Base-by-base conservation (phyloP, 2,329 filamentous ascomycete species). In the Parastagonospora avenae region DNA sequence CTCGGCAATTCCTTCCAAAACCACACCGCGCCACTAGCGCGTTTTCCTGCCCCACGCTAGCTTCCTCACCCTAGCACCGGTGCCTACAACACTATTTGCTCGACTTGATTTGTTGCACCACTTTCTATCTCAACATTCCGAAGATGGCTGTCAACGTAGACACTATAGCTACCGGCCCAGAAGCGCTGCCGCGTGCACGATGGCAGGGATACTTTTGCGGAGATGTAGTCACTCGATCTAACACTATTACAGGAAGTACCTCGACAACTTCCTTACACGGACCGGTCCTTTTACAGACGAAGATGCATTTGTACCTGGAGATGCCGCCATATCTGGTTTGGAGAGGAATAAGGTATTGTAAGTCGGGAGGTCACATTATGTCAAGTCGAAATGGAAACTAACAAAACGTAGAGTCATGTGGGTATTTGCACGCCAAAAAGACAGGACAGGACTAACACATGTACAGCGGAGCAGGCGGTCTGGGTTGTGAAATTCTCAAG, bases 401-500 rank as follows among this genome's bases (percentile, higher is more conserved):
- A 71, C 54, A 28, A 12, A 8, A 4, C 29, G 24, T 48, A 75
- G 72, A 32, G 72, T 74, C 60, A 75, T 75, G 72, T 74, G 63
- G 67, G 73, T 66, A 19, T 53, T 7, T n/a, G 11, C 8, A 27
- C 31, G 14, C 30, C 9, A 24, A 27, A 1, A 15, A 38, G 16
- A 35, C 7, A 37, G 12, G 15, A 1, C 6, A 30, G 40, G 24
- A 37, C 51, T 65, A 52, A 69, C 41, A 84, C 48, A 82, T 81
- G 79, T 80, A 63, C 56, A 97, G 92, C 62, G 94, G 94, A 50
- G 94, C 94, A 52, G 94, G 94, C 55, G 94, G 94, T 9, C 77
- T 99, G 52, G 94, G 94, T 60, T 99, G 94, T 67, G 94, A 99
- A 73, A 96, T 99, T 38, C 80, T 99, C 45, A 99, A 99, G 79